These are phyloP conservation scores for Arctium lappa DNA, from an alignment of 129 eudicot species.

Conservation along the genomic window DNA sequence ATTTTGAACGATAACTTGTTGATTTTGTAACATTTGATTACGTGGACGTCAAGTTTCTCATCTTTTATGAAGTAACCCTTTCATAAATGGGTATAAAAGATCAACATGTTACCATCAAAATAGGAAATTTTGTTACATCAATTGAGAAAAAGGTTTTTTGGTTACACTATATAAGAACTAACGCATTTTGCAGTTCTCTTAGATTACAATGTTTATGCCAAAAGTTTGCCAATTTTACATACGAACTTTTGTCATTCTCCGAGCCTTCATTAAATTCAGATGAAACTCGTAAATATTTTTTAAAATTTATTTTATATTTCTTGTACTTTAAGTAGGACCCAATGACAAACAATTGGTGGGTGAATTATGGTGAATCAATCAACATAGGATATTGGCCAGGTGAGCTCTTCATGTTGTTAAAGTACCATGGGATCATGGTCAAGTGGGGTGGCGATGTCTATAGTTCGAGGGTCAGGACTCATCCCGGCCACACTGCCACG, in stretches of 20 bases:
- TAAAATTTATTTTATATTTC: neutral
- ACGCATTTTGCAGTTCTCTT: neutral
- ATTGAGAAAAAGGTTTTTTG: too few relatives aligned
- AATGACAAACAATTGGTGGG: constrained; percentile 60
- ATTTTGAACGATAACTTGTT: neutral
- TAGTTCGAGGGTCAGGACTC: constrained; percentile 45
- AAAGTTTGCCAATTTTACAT: neutral
- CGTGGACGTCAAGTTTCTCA: neutral
- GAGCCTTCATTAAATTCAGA: neutral
- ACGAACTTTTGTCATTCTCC: neutral
- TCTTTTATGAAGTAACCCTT: neutral
- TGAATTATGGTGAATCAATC: constrained; percentile 43
- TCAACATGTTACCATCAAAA: neutral
- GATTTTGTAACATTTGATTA: neutral
- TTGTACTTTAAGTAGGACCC: constrained; percentile 39
- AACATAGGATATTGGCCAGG: constrained; percentile 77
- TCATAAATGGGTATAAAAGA: neutral
- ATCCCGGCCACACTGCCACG: constrained; percentile 54
- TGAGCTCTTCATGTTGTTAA: constrained; percentile 41
- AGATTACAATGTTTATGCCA: neutral
- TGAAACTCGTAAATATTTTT: neutral
- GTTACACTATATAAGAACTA: neutral
- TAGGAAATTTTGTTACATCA: neutral
- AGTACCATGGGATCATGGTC: constrained; percentile 39
- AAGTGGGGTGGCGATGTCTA: constrained; percentile 82